These are phyloP conservation scores for Plasmodium sp. DNA, from an alignment of 169 alveolate genomes.

Conservation along the genomic window DNA sequence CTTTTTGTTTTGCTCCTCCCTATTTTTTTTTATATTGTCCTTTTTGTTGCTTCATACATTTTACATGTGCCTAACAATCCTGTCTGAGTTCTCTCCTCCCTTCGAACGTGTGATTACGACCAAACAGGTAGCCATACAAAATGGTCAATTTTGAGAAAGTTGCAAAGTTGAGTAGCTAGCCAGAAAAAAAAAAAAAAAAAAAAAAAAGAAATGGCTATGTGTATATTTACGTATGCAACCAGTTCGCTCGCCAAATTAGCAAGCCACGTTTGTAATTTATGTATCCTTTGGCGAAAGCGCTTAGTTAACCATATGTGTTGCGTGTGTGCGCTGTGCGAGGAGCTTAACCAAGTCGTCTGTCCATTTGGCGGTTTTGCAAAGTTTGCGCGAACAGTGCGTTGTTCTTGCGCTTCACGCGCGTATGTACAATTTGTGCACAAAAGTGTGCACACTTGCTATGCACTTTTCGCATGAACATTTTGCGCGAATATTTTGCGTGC, in stretches of 20 bases:
- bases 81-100: background rate
- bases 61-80: background rate
- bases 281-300: background rate
- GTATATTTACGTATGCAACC: background rate
- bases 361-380: background rate
- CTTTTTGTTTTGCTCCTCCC: background rate
- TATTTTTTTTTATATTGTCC: background rate
- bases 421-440: slow-evolving; percentile 4
- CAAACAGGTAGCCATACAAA: background rate
- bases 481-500: background rate
- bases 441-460: background rate
- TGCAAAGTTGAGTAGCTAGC: background rate
- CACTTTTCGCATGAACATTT: background rate
- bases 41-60: background rate
- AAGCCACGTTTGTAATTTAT: slow-evolving; percentile 18
- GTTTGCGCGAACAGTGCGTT: background rate
- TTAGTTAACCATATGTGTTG: background rate
- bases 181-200: background rate
- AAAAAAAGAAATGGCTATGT: background rate
- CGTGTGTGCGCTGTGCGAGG: background rate
- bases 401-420: background rate
- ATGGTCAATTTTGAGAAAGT: background rate
- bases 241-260: slow-evolving; percentile 11
- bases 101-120: background rate
- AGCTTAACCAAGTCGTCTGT: background rate